Evolutionary conservation across 129 eudicot species (phyloP).

Genomic region (Flaveria sonorensis): DNA sequence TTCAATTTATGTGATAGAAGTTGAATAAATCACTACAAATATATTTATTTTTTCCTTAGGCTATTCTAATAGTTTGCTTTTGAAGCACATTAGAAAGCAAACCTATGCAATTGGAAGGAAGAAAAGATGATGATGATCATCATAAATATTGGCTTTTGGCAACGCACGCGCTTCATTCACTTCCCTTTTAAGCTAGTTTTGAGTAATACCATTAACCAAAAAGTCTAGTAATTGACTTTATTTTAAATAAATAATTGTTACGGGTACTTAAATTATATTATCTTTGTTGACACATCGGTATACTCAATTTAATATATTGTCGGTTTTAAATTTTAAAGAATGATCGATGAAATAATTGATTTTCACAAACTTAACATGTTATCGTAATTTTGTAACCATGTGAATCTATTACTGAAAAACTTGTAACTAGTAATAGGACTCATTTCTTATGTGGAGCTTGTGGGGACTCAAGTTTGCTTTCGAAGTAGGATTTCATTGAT

Average conservation of each 20-base stretch:
- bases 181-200: conserved; percentile 33
- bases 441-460: too few species aligned
- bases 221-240: conserved; percentile 17
- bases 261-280: neutral
- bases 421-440: too few species aligned
- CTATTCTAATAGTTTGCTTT: conserved; percentile 4
- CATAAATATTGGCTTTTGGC: conserved; percentile 32
- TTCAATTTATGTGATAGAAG: too few species aligned
- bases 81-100: conserved; percentile 28
- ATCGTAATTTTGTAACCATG: too few species aligned
- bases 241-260: neutral
- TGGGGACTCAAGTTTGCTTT: too few species aligned
- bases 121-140: conserved; percentile 32
- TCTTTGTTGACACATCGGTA: neutral
- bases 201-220: conserved; percentile 13
- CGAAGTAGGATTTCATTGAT: too few species aligned
- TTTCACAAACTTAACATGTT: too few species aligned
- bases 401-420: too few species aligned
- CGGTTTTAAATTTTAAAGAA: too few species aligned
- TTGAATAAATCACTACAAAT: too few species aligned
- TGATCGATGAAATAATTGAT: too few species aligned
- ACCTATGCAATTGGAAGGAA: conserved; percentile 19
- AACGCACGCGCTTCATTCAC: conserved; percentile 36
- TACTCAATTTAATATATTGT: neutral
- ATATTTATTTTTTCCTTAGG: too few species aligned